A percentile compares a stretch with the other conserved stretches of the same genome.
These are phyloP conservation scores for Chernovozyma aurita DNA, from an alignment of 1,139 yeast genomes.

Conservation along the genomic window DNA sequence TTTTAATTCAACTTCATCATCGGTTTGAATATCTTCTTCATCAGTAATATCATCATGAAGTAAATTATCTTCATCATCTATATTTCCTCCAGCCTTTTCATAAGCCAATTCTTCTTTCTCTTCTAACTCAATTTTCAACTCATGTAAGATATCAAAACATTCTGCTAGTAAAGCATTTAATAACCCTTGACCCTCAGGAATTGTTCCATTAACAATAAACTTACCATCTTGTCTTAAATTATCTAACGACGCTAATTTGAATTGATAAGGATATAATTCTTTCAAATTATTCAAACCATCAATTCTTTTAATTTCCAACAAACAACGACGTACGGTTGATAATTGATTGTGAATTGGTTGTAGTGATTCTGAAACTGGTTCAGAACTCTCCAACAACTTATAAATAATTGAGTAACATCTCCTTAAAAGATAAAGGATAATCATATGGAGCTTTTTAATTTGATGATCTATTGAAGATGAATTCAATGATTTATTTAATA, in stretches of 20 bases:
- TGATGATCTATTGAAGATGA: constrained; percentile 1
- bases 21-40: constrained; percentile 27
- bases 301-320: constrained; percentile 83
- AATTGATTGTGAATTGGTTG: constrained; percentile 92
- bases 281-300: constrained; percentile 86
- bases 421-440: constrained; percentile 73
- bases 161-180: constrained; percentile 86
- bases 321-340: constrained; percentile 83
- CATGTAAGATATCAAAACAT: constrained; percentile 90
- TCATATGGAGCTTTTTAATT: constrained; percentile 48
- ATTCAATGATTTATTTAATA: constrained; percentile 16
- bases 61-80: constrained; percentile 14
- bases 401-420: constrained; percentile 88
- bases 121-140: constrained; percentile 82
- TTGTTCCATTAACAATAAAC: constrained; percentile 78
- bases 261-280: constrained; percentile 91
- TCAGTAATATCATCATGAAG: constrained; percentile 16
- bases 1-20: constrained; percentile 43
- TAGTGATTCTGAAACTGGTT: constrained; percentile 90
- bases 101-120: constrained; percentile 48
- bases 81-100: constrained; percentile 13
- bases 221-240: constrained; percentile 85
- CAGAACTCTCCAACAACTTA: constrained; percentile 83
- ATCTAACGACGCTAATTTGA: constrained; percentile 87
- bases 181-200: constrained; percentile 97